Conservation (phyloP, 2,329 filamentous ascomycete genomes). For the Clathrospora elynae region DNA sequence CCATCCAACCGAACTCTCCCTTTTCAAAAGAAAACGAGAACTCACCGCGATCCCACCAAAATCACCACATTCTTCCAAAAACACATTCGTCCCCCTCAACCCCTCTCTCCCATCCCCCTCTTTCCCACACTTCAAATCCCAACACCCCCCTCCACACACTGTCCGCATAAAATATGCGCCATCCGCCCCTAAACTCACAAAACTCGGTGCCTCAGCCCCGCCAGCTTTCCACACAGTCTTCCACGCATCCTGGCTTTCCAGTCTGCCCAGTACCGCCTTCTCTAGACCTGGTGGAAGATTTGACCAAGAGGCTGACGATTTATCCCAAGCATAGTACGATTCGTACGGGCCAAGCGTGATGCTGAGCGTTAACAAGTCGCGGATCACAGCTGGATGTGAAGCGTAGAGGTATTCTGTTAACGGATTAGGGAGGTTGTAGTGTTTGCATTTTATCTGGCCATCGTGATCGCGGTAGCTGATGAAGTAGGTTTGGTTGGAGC, state of each 20-base stretch:
- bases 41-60: slow-evolving; percentile 36
- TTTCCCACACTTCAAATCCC: slow-evolving; percentile 35
- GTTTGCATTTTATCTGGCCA: slow-evolving; percentile 21
- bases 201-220: slow-evolving; percentile 35
- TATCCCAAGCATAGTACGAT: slow-evolving; percentile 40
- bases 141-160: slow-evolving; percentile 38
- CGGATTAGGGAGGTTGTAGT: slow-evolving; percentile 43
- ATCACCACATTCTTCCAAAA: slow-evolving; percentile 28
- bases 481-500: slow-evolving; percentile 34
- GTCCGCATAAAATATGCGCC: slow-evolving; percentile 43
- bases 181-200: slow-evolving; percentile 38
- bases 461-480: slow-evolving; percentile 34
- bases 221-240: slow-evolving; percentile 34
- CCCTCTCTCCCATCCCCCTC: slow-evolving; percentile 24
- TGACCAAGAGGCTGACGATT: slow-evolving; percentile 31
- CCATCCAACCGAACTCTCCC: not conserved
- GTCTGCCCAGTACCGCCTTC: slow-evolving; percentile 29
- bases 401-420: slow-evolving; percentile 37
- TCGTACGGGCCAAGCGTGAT: slow-evolving; percentile 38
- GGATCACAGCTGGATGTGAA: slow-evolving; percentile 31
- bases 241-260: slow-evolving; percentile 33
- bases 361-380: slow-evolving; percentile 35
- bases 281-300: slow-evolving; percentile 37
- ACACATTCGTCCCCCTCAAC: slow-evolving; percentile 35
- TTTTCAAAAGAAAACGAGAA: not conserved